phyloP scores from a whole-genome alignment of 129 eudicot genomes.

The Silybum marianum region DNA sequence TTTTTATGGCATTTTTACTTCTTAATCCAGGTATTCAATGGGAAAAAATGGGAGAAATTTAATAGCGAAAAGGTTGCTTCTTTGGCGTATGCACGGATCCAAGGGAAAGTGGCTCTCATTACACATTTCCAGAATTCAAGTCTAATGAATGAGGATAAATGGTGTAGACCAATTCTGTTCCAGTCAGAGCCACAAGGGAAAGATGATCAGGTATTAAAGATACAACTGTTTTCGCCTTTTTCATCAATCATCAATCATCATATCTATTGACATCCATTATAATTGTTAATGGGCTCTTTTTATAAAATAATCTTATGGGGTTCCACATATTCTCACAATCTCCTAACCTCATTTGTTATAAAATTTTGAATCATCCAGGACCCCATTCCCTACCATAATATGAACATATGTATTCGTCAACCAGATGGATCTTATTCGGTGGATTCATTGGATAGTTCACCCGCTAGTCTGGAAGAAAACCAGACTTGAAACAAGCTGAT shows the following conservation, averaged over 20 bases:
- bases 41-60: constrained; percentile 93
- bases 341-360: constrained; percentile 11
- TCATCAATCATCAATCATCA: background rate
- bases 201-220: constrained; percentile 51
- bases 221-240: background rate
- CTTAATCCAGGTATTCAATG: constrained; percentile 66
- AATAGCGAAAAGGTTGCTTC: constrained; percentile 93
- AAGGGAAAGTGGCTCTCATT: constrained; percentile 77
- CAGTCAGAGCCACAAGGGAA: constrained; percentile 69
- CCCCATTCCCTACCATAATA: constrained; percentile 58
- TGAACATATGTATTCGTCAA: constrained; percentile 81
- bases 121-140: constrained; percentile 94
- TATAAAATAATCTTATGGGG: background rate
- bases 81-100: constrained; percentile 91
- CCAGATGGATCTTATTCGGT: constrained; percentile 86
- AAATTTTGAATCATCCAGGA: constrained; percentile 43
- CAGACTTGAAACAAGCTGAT: constrained; percentile 19
- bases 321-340: background rate
- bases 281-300: background rate
- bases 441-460: constrained; percentile 71
- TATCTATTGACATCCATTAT: background rate
- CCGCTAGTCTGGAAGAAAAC: constrained; percentile 48
- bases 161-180: constrained; percentile 87
- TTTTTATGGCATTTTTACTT: background rate
- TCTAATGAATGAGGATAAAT: constrained; percentile 92